Percentiles rank a stretch among this genome's conserved stretches.
Conservation (phyloP, 257 asterid genomes). For the Solanum chaucha region DNA sequence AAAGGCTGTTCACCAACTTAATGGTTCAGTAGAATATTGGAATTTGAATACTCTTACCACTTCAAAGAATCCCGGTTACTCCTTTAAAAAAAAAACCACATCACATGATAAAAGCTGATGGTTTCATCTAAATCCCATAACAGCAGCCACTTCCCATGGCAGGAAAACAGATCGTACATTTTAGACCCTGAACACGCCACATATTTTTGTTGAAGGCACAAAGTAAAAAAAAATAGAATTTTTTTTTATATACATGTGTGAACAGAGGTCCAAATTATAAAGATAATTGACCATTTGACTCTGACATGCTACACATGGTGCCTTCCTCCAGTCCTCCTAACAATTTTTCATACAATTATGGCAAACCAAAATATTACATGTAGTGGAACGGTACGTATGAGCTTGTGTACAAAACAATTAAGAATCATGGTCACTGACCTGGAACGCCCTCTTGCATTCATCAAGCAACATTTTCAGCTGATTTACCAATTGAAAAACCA, state of each 20-base stretch:
- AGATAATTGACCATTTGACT: not conserved
- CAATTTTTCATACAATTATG: not conserved
- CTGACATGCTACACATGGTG: not conserved
- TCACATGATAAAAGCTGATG: not conserved
- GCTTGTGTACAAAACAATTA: not conserved
- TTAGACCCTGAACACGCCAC: not conserved
- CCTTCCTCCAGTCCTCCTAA: not conserved
- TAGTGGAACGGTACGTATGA: not conserved
- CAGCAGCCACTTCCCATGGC: not conserved
- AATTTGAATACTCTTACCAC: not conserved
- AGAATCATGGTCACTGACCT: slow-evolving; percentile 30
- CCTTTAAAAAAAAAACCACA: not conserved
- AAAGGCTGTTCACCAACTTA: not conserved
- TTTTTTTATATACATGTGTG: not conserved
- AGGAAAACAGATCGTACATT: not conserved
- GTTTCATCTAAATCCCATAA: not conserved
- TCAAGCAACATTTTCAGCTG: slow-evolving; percentile 85
- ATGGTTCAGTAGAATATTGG: not conserved
- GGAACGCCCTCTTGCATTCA: slow-evolving; percentile 87
- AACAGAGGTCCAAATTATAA: not conserved
- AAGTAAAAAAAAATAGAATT: not conserved
- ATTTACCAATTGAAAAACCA: slow-evolving; percentile 80
- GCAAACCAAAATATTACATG: not conserved
- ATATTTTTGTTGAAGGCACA: not conserved
- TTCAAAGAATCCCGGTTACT: not conserved